Percentiles rank a stretch among this genome's conserved stretches.
Evolutionary conservation across 164 flowering plant genomes (phyloP).

Genomic region (Berberis thunbergii): DNA sequence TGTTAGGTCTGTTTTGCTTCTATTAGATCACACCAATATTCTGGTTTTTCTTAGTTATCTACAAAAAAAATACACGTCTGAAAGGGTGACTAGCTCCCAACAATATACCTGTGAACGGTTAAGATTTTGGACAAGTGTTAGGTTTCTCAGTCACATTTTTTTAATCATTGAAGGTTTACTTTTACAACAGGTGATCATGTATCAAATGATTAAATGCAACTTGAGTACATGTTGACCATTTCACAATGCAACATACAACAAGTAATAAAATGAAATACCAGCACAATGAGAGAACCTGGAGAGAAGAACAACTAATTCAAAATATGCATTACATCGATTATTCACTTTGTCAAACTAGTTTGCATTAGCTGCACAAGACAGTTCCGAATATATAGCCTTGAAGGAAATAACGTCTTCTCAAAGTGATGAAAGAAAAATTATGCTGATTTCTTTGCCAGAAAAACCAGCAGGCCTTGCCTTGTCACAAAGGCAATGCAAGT

Average conservation of each 20-base stretch:
- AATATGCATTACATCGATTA: neutral
- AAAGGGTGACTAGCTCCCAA: no score
- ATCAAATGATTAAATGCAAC: no score
- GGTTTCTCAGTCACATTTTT: no score
- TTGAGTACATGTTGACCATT: neutral
- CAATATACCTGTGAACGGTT: no score
- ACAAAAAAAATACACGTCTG: no score
- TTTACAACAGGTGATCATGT: no score
- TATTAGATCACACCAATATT: no score
- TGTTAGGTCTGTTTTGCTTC: no score
- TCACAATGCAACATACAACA: neutral
- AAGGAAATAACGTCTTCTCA: constrained; percentile 3
- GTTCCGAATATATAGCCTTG: neutral
- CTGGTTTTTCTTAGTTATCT: no score
- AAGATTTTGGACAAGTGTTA: no score
- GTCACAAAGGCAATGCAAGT: constrained; percentile 46
- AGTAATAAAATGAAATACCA: neutral
- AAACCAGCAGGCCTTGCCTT: neutral
- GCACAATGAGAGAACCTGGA: neutral
- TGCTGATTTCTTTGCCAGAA: neutral
- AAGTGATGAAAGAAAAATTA: neutral
- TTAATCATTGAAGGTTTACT: no score
- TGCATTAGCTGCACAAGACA: neutral
- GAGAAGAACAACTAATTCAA: neutral
- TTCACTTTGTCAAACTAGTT: neutral